These are phyloP conservation scores for Nephelium lappaceum DNA, from an alignment of 345 rosid genomes.

Conservation along the genomic window DNA sequence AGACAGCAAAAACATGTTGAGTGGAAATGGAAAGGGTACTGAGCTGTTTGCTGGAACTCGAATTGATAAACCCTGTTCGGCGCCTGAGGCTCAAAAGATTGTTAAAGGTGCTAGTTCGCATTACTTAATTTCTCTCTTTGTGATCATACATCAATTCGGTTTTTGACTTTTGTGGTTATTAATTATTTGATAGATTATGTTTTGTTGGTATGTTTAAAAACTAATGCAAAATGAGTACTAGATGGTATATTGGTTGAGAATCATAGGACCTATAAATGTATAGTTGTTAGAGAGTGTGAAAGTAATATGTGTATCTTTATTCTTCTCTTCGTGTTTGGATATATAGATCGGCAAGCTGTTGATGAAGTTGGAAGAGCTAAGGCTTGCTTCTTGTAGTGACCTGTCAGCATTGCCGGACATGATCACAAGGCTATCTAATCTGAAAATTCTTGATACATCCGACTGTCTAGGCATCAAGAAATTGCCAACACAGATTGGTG, in stretches of 20 bases:
- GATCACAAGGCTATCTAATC: conserved; percentile 26
- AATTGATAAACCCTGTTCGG: conserved; percentile 24
- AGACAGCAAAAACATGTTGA: conserved; percentile 22
- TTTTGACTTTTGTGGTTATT: too few species aligned
- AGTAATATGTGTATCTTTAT: neutral
- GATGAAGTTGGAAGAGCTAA: conserved; percentile 39
- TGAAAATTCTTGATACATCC: conserved; percentile 51
- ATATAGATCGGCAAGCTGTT: too few species aligned
- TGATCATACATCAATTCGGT: too few species aligned
- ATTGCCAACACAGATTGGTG: conserved; percentile 48
- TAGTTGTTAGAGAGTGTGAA: neutral
- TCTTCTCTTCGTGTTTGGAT: too few species aligned
- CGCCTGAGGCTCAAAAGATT: conserved; percentile 34
- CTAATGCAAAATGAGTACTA: neutral
- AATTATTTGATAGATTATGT: too few species aligned
- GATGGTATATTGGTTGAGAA: neutral
- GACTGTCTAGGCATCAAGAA: conserved; percentile 38
- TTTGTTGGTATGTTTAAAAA: neutral
- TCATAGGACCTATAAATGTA: neutral
- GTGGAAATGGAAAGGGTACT: conserved; percentile 12
- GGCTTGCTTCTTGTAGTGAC: conserved; percentile 48
- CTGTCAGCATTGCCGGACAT: conserved; percentile 50
- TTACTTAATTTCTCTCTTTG: too few species aligned
- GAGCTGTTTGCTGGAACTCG: neutral
- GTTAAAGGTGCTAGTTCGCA: conserved; percentile 62